Base-by-base conservation (phyloP, 108 stramenopile genomes). In the Cyclotella choctawhatcheeana region DNA sequence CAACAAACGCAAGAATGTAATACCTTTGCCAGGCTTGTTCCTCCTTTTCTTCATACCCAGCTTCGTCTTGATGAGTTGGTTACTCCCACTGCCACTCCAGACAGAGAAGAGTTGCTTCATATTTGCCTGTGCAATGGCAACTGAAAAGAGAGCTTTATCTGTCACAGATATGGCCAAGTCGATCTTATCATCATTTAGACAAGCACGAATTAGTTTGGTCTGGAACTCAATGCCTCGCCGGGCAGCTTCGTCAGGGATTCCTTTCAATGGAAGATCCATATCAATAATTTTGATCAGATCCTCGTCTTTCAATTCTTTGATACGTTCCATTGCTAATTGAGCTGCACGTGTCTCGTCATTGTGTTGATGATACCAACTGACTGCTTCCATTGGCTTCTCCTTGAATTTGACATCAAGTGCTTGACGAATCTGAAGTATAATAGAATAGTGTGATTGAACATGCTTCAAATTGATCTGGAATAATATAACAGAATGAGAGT, bases 111-210 rank as follows among this genome's bases (percentile, higher is more conserved):
- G 37, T 22, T 40, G 35, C 10, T 45, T 7, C 8, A 24, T 22
- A 30, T 64, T 64, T n/a, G 16, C 64, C 26, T 45, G 20, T 45
- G 64, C 44, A n/a, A n/a, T n/a, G n/a, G n/a, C n/a, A n/a, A n/a
- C n/a, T n/a, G n/a, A n/a, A n/a, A n/a, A n/a, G n/a, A n/a, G n/a
- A n/a, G n/a, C n/a, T n/a, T 47, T 45, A 16, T 25, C 17, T 5
- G 27, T 16, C 14, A 29, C 6, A 14, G 37, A 40, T 12, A 40
- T 6, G 37, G 37, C 53, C 4, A 54, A 3, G 14, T 29, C 27
- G 25, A 16, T 27, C 3, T 3, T 64, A 10, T 47, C 26, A 27
- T 24, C 16, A 4, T 10, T 5, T 17, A 54, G 8, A 17, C 53
- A 54, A 27, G 25, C 4, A 2, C 5, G 6, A 27, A 54, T 54